Percentiles rank a stretch among this genome's conserved stretches.
Evolutionary conservation across 192 early-diverging fungal species (phyloP).

Genomic region (Geosiphon pyriformis): DNA sequence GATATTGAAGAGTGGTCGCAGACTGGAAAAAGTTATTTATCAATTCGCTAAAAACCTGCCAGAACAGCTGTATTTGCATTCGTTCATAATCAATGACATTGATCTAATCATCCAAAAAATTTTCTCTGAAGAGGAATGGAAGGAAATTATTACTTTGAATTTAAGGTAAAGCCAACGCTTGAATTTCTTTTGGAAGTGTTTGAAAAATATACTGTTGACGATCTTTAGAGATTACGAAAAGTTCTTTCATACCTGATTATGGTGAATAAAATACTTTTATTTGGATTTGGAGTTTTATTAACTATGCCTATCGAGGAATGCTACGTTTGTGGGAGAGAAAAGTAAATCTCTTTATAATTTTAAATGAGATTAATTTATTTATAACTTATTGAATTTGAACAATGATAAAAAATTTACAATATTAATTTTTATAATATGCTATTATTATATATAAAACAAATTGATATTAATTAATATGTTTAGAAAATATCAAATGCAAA

Average conservation of each 20-base stretch:
- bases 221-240: background rate
- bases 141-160: background rate
- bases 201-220: slow-evolving; percentile 11
- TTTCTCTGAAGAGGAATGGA: slow-evolving; percentile 15
- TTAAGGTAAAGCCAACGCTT: slow-evolving; percentile 2
- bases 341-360: too few species aligned
- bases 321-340: slow-evolving; percentile 11
- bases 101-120: background rate
- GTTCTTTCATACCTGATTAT: slow-evolving; percentile 2
- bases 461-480: too few species aligned
- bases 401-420: too few species aligned
- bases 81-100: slow-evolving; percentile 5
- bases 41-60: slow-evolving; percentile 1
- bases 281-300: slow-evolving; percentile 12
- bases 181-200: background rate
- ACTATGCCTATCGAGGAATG: slow-evolving; percentile 14
- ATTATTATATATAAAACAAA: too few species aligned
- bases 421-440: too few species aligned
- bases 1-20: background rate
- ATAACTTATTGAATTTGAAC: too few species aligned
- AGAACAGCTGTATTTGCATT: slow-evolving; percentile 11
- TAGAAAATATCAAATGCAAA: too few species aligned
- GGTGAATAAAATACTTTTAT: slow-evolving; percentile 7
- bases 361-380: too few species aligned
- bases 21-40: slow-evolving; percentile 11